These are phyloP conservation scores for Fabrea salina DNA, from an alignment of 169 alveolate species.

Conservation along the genomic window DNA sequence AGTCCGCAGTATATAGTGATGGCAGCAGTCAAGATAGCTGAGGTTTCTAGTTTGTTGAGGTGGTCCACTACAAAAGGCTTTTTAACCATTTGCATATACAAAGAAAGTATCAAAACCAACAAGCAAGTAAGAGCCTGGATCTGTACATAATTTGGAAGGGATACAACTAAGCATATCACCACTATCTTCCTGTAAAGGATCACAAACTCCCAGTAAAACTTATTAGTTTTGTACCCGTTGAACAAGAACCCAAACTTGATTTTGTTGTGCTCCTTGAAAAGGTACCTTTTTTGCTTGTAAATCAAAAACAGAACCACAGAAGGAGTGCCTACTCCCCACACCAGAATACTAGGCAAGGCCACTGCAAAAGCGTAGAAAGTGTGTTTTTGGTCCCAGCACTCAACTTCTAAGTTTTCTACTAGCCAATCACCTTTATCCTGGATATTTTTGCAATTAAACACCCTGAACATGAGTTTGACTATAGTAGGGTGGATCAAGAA, in stretches of 20 bases:
- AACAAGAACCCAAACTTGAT: conserved; percentile 42
- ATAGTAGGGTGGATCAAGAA: conserved; percentile 41
- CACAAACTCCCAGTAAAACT: conserved; percentile 52
- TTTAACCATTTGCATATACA: not conserved
- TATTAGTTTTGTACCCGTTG: conserved; percentile 36
- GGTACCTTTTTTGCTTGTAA: not conserved
- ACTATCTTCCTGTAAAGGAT: conserved; percentile 48
- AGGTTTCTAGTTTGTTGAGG: conserved; percentile 7
- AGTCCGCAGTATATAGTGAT: conserved; percentile 33
- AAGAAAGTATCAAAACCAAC: not conserved
- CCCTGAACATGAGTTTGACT: conserved; percentile 18
- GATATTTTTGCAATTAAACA: not conserved
- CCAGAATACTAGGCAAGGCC: conserved; percentile 22
- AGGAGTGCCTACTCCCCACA: conserved; percentile 35
- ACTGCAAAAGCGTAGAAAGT: not conserved
- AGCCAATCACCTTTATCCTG: not conserved
- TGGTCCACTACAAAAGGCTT: not conserved
- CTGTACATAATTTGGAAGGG: not conserved
- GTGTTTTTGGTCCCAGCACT: conserved; percentile 25
- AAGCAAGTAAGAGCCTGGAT: conserved; percentile 1
- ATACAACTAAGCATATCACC: conserved; percentile 43
- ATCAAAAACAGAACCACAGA: not conserved
- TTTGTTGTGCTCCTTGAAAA: not conserved
- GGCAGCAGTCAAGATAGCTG: conserved; percentile 1
- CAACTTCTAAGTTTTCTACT: not conserved